Evolutionary conservation across 305 asterid species (phyloP).

Genomic region (Solanum aculeatissimum): DNA sequence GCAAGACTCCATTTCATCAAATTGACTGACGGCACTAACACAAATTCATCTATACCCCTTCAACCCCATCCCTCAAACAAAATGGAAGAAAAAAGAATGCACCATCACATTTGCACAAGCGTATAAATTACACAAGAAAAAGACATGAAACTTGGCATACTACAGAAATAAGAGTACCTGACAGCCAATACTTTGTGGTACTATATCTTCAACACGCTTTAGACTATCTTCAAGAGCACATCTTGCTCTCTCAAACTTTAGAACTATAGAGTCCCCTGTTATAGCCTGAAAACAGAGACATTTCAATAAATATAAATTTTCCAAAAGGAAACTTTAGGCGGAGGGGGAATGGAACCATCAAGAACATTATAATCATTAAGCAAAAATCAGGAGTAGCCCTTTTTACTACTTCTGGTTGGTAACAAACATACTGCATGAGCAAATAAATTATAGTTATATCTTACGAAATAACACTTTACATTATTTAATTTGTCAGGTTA

Average conservation of each 20-base stretch:
- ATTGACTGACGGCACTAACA: neutral
- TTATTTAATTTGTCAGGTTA: neutral
- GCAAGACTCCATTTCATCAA: neutral
- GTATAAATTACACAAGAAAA: neutral
- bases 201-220: conserved; percentile 89
- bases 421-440: neutral
- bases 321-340: neutral
- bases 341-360: neutral
- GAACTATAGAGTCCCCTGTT: conserved; percentile 86
- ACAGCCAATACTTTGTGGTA: conserved; percentile 71
- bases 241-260: conserved; percentile 90
- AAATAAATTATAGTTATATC: neutral
- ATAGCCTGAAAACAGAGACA: conserved; percentile 55
- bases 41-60: neutral
- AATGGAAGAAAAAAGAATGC: neutral
- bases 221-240: conserved; percentile 84
- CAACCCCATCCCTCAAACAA: neutral
- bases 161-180: conserved; percentile 41
- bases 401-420: neutral
- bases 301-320: neutral
- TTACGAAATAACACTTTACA: neutral
- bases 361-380: neutral
- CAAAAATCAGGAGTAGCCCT: neutral
- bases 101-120: neutral
- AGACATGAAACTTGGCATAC: neutral